A percentile compares a stretch with the other conserved stretches of the same genome.
Evolutionary conservation across 208 protist species (phyloP).

Genomic region (Trypanosoma congolense): DNA sequence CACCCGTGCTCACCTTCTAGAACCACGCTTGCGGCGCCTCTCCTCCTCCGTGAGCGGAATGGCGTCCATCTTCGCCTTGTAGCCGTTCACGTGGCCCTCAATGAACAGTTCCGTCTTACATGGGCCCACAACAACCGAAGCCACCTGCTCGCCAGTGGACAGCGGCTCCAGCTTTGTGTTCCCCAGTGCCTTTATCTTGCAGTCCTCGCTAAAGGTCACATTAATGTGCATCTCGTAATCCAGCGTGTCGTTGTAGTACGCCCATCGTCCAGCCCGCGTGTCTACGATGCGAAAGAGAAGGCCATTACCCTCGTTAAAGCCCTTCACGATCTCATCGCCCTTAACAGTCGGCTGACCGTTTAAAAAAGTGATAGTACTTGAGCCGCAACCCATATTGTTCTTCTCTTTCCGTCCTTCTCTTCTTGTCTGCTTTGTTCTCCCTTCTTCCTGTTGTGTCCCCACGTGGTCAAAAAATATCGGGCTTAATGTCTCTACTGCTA

Average conservation of each 20-base stretch:
- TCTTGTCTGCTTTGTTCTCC: neutral
- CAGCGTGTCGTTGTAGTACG: conserved; percentile 88
- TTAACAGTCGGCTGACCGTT: conserved; percentile 73
- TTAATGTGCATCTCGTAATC: conserved; percentile 72
- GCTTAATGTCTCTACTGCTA: too few relatives aligned
- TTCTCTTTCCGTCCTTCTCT: conserved; percentile 7
- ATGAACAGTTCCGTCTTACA: conserved; percentile 81
- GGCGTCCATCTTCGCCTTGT: conserved; percentile 78
- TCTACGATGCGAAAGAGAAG: conserved; percentile 82
- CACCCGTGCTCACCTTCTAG: conserved; percentile 19
- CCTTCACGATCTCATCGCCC: conserved; percentile 62
- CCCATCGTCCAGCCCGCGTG: conserved; percentile 73
- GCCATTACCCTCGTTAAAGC: conserved; percentile 74
- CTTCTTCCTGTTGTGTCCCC: neutral
- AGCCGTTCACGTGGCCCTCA: conserved; percentile 70
- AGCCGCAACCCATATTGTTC: conserved; percentile 71
- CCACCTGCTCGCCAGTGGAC: conserved; percentile 54
- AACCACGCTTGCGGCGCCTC: conserved; percentile 30
- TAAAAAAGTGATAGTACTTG: conserved; percentile 30
- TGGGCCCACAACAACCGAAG: conserved; percentile 62
- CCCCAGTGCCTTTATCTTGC: conserved; percentile 70
- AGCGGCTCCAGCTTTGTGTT: conserved; percentile 57
- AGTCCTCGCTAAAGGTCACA: conserved; percentile 62
- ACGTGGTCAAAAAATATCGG: too few relatives aligned
- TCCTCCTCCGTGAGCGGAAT: conserved; percentile 58